These are phyloP conservation scores for Tulasnella sp. DNA, from an alignment of 768 basidiomycete genomes.

Conservation along the genomic window DNA sequence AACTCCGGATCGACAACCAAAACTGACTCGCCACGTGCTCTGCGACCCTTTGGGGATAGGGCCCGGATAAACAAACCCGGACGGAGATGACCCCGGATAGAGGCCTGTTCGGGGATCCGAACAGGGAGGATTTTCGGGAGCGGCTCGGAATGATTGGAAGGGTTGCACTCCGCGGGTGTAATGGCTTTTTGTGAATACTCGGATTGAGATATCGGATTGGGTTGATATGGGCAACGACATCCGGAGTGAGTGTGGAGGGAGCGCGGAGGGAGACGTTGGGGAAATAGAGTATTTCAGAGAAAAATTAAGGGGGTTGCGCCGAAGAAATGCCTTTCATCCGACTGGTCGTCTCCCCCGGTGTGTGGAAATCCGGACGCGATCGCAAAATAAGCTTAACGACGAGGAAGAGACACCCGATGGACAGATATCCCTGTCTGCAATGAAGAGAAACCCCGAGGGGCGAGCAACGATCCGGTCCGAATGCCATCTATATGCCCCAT, in stretches of 20 bases:
- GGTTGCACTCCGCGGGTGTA: not conserved
- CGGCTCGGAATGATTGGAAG: not conserved
- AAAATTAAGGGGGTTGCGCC: not conserved
- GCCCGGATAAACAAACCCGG: not conserved
- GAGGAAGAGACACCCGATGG: not conserved
- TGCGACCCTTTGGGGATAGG: not conserved
- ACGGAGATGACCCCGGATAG: not conserved
- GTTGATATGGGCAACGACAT: not conserved
- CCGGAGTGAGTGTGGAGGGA: not conserved
- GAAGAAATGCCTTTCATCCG: slow-evolving; percentile 1
- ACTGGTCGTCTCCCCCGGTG: not conserved
- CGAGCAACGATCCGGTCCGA: not conserved
- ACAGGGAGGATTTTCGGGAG: not conserved
- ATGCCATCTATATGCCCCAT: not conserved
- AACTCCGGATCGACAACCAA: slow-evolving; percentile 7
- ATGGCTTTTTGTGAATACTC: not conserved
- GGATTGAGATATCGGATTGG: not conserved
- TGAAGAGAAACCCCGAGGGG: not conserved
- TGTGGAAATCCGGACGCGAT: not conserved
- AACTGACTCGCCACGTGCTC: not conserved
- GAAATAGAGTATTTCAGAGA: not conserved
- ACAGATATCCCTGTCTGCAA: not conserved
- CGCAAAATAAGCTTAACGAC: not conserved
- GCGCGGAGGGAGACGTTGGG: not conserved
- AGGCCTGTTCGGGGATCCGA: not conserved